Conservation (phyloP, 768 basidiomycete species). For the Sporobolomyces roseus region DNA sequence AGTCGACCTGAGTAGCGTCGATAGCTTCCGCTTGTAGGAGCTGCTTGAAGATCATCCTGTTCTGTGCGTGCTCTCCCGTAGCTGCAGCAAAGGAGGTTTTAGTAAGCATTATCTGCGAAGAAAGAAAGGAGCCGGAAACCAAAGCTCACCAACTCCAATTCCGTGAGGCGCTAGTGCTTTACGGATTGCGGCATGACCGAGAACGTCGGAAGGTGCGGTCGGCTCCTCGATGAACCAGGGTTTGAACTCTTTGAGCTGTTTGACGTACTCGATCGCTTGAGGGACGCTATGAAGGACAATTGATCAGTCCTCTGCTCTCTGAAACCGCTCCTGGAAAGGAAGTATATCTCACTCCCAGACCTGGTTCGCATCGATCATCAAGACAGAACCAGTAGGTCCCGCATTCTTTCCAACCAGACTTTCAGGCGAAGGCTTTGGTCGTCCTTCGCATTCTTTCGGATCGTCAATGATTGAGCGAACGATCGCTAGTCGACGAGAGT, state of each 20-base stretch:
- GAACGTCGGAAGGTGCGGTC: constrained; percentile 84
- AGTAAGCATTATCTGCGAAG: no score
- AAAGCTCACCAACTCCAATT: constrained; percentile 61
- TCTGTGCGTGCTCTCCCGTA: constrained; percentile 92
- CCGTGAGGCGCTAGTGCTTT: constrained; percentile 66
- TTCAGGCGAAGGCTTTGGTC: constrained; percentile 59
- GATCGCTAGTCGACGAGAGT: constrained; percentile 77
- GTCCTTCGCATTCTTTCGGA: constrained; percentile 63
- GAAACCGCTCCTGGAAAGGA: constrained; percentile 56
- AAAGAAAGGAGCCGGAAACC: neutral
- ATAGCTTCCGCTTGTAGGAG: constrained; percentile 80
- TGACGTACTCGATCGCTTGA: constrained; percentile 87
- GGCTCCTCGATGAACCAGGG: constrained; percentile 98
- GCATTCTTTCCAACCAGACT: constrained; percentile 83
- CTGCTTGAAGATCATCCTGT: constrained; percentile 93
- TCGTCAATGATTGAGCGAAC: constrained; percentile 95
- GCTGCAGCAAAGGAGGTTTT: no score
- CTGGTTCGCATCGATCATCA: constrained; percentile 98
- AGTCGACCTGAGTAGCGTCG: constrained; percentile 92
- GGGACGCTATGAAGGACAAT: constrained; percentile 54
- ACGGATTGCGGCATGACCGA: constrained; percentile 70
- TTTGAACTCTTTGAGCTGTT: constrained; percentile 68
- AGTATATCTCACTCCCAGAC: constrained; percentile 36
- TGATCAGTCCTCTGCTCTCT: constrained; percentile 50
- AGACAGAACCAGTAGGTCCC: constrained; percentile 83